A percentile compares a stretch with the other conserved stretches of the same genome.
Evolutionary conservation across 169 alveolate species (phyloP).

Genomic region (Plasmodium yoelii): DNA sequence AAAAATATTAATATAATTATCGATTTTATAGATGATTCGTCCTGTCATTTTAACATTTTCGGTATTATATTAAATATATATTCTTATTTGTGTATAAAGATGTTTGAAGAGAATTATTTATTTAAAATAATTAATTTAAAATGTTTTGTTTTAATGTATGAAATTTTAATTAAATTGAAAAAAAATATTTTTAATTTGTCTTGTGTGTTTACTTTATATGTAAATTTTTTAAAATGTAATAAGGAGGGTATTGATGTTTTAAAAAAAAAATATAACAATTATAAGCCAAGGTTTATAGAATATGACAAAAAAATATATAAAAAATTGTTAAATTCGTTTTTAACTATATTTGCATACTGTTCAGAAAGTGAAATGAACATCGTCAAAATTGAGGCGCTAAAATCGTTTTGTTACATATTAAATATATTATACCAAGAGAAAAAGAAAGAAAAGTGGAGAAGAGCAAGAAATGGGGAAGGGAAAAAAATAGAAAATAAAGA

Average conservation of each 20-base stretch:
- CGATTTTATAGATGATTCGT: background rate
- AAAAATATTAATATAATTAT: conserved; percentile 12
- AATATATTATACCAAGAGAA: background rate
- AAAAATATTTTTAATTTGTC: conserved; percentile 37
- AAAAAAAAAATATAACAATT: conserved; percentile 19
- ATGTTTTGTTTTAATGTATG: conserved; percentile 55
- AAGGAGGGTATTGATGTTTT: conserved; percentile 39
- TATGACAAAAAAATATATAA: conserved; percentile 38
- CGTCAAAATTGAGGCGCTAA: conserved; percentile 43
- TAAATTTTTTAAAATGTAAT: conserved; percentile 44
- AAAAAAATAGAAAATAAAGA: background rate
- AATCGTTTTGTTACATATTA: conserved; percentile 25
- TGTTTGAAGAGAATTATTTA: conserved; percentile 32
- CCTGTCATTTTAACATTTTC: conserved; percentile 21
- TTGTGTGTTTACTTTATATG: conserved; percentile 41
- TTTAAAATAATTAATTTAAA: conserved; percentile 33
- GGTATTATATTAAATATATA: conserved; percentile 45
- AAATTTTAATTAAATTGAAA: conserved; percentile 28
- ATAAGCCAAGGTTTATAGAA: conserved; percentile 1
- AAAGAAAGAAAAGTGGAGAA: background rate
- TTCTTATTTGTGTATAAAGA: conserved; percentile 48
- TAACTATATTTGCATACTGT: conserved; percentile 26
- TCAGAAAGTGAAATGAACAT: conserved; percentile 25
- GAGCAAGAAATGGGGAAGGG: background rate
- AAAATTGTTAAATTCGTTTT: conserved; percentile 60